Conservation (phyloP, 2,329 filamentous ascomycete genomes). For the Colletotrichum spinosum region DNA sequence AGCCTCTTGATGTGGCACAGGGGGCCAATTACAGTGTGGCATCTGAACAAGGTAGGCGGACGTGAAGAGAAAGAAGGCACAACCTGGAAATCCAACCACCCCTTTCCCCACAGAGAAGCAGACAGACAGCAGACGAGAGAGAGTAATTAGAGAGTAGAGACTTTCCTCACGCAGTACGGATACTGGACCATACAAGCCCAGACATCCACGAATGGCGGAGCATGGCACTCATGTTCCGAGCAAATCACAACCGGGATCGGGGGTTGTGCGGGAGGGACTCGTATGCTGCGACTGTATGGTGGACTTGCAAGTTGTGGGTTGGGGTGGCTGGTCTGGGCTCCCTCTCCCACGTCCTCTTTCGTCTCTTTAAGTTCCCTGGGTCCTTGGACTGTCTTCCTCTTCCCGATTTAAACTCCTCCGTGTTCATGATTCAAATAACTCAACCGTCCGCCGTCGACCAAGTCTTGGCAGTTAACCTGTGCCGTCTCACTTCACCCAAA, state of each 20-base stretch:
- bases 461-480: constrained; percentile 23
- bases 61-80: too few relatives aligned
- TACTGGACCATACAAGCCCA: too few relatives aligned
- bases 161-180: too few relatives aligned
- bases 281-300: too few relatives aligned
- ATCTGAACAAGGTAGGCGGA: background rate
- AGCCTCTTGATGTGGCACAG: background rate
- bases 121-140: constrained; percentile 15
- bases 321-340: constrained; percentile 4
- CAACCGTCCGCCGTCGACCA: background rate
- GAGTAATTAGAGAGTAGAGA: background rate
- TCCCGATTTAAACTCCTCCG: background rate
- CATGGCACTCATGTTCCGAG: constrained; percentile 6
- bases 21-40: background rate
- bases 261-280: background rate
- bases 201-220: too few relatives aligned
- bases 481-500: background rate
- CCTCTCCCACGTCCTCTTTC: background rate
- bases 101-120: constrained; percentile 10
- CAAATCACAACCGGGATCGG: constrained; percentile 1
- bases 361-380: constrained; percentile 4
- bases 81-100: constrained; percentile 19
- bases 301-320: too few relatives aligned
- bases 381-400: background rate
- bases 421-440: constrained; percentile 29